Evolutionary conservation across 192 early-diverging fungal species (phyloP), one percentile per base, ranked within the genome.

Genomic region (Tieghemiomyces parasiticus): DNA sequence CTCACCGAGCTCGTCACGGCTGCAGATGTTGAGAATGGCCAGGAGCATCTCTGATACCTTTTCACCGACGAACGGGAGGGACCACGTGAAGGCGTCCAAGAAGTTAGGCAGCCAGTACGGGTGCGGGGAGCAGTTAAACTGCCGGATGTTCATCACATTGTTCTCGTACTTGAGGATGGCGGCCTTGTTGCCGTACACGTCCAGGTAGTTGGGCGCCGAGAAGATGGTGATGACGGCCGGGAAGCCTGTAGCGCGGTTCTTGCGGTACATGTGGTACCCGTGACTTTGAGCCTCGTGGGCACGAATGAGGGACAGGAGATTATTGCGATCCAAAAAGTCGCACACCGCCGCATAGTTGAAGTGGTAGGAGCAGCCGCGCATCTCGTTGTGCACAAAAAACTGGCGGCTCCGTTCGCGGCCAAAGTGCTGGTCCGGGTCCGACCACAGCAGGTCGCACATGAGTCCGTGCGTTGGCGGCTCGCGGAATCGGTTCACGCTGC

Each of bases 41-140:
- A 96, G 64, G 45, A 98, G 71, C 93, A 98, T 98, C 56, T 98
- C 92, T 12, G 93, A 94, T 66, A 96, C 88, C 65, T 97, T 97
- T 76, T 97, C 94, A 30, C 94, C 92, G 24, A 97, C 90, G 77
- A 97, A 97, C 6, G 94, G 94, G 60, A 98, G 70, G 31, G 88
- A 91, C 93, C 95, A 98, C 24, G 90, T 90, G 65, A 98, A 95
- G 4, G 95, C 93, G 64, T 98, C 95, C 92, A 98, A 93, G 63
- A 98, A 98, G 73, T 98, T 95, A 31, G 92, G 95, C 60, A 98
- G 70, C 92, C 93, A 95, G 74, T 98, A 98, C 42, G 95, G 92
- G 65, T 98, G 92, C 33, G 95, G 90, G 22, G 90, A 91, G 65
- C 83, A 89, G 71, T 92, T 92, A 71, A 83, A 85, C 69, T 96